Conservation (phyloP, 1,139 yeast genomes). For the Petasospora rhodanensis region DNA sequence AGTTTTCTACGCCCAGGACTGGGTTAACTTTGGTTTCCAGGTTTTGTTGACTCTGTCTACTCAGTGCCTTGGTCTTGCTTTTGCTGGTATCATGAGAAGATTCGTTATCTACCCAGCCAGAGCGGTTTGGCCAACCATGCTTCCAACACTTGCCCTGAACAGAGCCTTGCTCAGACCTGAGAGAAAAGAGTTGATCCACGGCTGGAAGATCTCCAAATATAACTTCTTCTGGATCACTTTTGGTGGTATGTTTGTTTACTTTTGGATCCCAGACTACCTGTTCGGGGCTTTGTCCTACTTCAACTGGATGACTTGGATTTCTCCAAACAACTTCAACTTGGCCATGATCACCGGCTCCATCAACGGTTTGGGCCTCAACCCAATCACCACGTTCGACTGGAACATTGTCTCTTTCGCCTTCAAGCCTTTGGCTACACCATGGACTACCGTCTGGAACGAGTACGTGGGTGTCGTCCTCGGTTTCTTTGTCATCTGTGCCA, state of each 20-base stretch:
- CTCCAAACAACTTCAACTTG: conserved; percentile 48
- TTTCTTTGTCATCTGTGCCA: conserved; percentile 39
- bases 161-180: conserved; percentile 45
- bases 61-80: conserved; percentile 58
- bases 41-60: conserved; percentile 46
- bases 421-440: conserved; percentile 67
- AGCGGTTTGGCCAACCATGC: conserved; percentile 52
- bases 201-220: conserved; percentile 48
- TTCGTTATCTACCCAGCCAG: conserved; percentile 53
- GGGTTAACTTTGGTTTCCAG: conserved; percentile 45
- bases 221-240: conserved; percentile 40
- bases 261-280: conserved; percentile 54
- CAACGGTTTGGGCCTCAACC: conserved; percentile 53
- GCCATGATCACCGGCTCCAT: conserved; percentile 51
- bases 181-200: conserved; percentile 39
- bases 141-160: conserved; percentile 54
- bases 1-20: conserved; percentile 23
- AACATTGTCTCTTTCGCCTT: conserved; percentile 46
- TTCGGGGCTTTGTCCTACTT: conserved; percentile 48
- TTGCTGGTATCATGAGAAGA: conserved; percentile 57
- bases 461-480: conserved; percentile 41
- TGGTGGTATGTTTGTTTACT: conserved; percentile 40
- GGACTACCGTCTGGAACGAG: conserved; percentile 49
- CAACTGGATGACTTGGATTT: conserved; percentile 64
- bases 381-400: conserved; percentile 52